These are phyloP conservation scores for Yarrowia porcina DNA, from an alignment of 805 yeast species.

Conservation along the genomic window DNA sequence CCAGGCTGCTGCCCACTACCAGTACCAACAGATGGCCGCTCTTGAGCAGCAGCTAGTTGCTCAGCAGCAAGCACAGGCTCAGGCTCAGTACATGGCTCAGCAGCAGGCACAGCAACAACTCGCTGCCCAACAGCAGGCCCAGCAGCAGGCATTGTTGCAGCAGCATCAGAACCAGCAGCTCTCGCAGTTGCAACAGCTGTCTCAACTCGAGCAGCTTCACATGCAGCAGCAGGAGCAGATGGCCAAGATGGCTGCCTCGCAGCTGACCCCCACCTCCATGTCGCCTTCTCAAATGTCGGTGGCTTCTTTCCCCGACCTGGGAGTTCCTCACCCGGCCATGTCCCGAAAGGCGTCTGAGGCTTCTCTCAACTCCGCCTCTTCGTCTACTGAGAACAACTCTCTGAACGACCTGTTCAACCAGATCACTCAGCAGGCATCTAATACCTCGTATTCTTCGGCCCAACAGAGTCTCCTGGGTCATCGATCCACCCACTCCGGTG, in stretches of 20 bases:
- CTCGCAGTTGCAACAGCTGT: constrained; percentile 14
- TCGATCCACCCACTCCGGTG: constrained; percentile 5
- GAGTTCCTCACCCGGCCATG: constrained; percentile 17
- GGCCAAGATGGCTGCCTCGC: constrained; percentile 18
- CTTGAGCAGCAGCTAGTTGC: constrained; percentile 4
- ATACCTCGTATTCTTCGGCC: background rate
- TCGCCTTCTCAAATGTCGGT: constrained; percentile 12
- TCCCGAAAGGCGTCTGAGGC: constrained; percentile 15
- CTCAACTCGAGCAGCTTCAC: constrained; percentile 12
- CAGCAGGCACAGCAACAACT: constrained; percentile 11
- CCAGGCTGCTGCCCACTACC: constrained; percentile 9
- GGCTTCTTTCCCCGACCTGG: constrained; percentile 15
- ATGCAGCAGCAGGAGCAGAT: constrained; percentile 21
- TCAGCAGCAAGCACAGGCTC: constrained; percentile 2
- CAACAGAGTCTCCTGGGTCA: constrained; percentile 6
- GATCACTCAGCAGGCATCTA: constrained; percentile 23
- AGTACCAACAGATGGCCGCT: constrained; percentile 14
- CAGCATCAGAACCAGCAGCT: constrained; percentile 21
- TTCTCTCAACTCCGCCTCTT: background rate
- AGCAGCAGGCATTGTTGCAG: constrained; percentile 3
- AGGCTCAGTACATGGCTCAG: constrained; percentile 11
- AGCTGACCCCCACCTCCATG: constrained; percentile 8
- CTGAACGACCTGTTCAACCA: constrained; percentile 18
- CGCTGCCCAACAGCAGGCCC: constrained; percentile 2
- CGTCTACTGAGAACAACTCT: constrained; percentile 21